Base-by-base conservation (phyloP, 1,284 basidiomycete genomes). In the Gomphus sp. region DNA sequence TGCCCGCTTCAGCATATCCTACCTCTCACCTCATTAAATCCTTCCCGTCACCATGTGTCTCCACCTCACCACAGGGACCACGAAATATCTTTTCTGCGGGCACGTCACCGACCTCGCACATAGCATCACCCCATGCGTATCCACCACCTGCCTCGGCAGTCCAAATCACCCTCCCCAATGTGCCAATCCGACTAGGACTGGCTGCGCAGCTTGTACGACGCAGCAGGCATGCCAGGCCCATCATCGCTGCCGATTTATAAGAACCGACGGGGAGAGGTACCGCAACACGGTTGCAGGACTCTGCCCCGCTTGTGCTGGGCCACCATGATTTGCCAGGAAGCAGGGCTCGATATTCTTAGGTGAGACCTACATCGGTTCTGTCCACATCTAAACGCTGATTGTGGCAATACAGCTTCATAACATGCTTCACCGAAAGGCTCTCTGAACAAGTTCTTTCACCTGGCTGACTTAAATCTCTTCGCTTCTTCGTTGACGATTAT, bases 41-140 rank as follows among this genome's bases (percentile, higher is more conserved):
- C 7, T 18, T 34, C 9, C 10, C 7, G 6, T 11, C 28, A 18
- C 11, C 28, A 53, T 53, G 52, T 53, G 52, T 39, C 52, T 39
- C 8, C 36, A 28, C 25, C 36, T 53, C 25, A 36, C 36, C n/a
- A 41, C 18, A 5, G 52, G 52, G 6, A 31, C 16, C 16, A 43
- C 25, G 12, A 53, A 53, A 53, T 53, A 53, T 39, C 52, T 53
- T 18, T 12, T 25, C 34, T 53, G 52, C n/a, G 52, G 52, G n/a
- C 52, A 53, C 28, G 18, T 53, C 36, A 53, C 52, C 36, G 41
- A 53, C n/a, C 22, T 41, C 28, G 39, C 14, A 14, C 25, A 41
- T 9, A 43, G 3, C 18, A 22, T n/a, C 4, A 41, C 8, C 9
- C 25, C 33, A 3, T 53, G 52, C 36, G 3, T 41, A 11, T 41